Percentiles rank a stretch among this genome's conserved stretches.
These are phyloP conservation scores for Coemansia sp. DNA, from an alignment of 192 early-diverging fungal species.

Conservation along the genomic window DNA sequence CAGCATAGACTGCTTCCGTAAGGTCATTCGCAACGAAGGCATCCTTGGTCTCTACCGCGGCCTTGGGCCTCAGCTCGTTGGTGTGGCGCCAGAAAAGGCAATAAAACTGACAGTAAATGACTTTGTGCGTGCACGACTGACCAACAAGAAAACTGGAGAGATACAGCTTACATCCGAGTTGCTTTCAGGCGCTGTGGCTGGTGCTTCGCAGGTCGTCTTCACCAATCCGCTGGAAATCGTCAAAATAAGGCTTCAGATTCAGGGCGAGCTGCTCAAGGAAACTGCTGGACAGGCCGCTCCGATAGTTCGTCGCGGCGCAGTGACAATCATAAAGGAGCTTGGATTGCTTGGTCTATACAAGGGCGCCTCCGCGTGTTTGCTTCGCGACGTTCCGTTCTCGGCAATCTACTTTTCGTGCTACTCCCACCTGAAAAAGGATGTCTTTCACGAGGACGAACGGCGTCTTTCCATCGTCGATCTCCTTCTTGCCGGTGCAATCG, in stretches of 20 bases:
- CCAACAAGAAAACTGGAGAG: slow-evolving; percentile 67
- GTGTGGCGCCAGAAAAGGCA: slow-evolving; percentile 97
- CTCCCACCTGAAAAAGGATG: slow-evolving; percentile 92
- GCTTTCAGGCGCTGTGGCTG: slow-evolving; percentile 82
- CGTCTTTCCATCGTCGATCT: slow-evolving; percentile 60
- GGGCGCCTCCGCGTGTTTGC: slow-evolving; percentile 87
- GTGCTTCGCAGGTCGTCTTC: slow-evolving; percentile 86
- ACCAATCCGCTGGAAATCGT: slow-evolving; percentile 99
- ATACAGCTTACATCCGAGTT: slow-evolving; percentile 79
- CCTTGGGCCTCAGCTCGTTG: slow-evolving; percentile 86
- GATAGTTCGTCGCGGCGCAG: slow-evolving; percentile 65
- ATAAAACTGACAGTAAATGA: slow-evolving; percentile 98
- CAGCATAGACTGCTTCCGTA: slow-evolving; percentile 92
- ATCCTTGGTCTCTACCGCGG: slow-evolving; percentile 88
- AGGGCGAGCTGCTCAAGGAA: slow-evolving; percentile 67
- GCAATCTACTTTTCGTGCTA: slow-evolving; percentile 97
- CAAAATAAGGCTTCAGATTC: slow-evolving; percentile 94
- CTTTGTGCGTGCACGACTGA: slow-evolving; percentile 71
- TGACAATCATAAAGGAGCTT: slow-evolving; percentile 85
- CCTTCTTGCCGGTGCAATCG: slow-evolving; percentile 84
- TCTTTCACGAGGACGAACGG: slow-evolving; percentile 87
- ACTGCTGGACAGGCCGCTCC: slow-evolving; percentile 37
- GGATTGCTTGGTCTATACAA: slow-evolving; percentile 94
- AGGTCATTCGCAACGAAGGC: slow-evolving; percentile 91
- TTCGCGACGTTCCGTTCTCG: slow-evolving; percentile 96